phyloP scores from a whole-genome alignment of 805 yeast genomes.

The Millerago galiae region DNA sequence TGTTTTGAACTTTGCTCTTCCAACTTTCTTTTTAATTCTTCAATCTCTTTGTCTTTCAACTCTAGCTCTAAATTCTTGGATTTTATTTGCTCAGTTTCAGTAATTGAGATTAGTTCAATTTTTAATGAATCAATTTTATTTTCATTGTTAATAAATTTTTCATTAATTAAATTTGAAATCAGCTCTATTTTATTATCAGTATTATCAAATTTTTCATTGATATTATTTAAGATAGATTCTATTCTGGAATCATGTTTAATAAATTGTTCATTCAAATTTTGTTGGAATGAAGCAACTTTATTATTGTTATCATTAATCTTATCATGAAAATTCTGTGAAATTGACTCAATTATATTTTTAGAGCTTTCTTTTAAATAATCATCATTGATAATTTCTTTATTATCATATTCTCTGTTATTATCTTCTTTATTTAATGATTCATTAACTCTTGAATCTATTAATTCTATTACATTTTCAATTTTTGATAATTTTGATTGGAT shows the following conservation, averaged over 20 bases:
- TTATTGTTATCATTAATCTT: background rate
- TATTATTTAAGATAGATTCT: background rate
- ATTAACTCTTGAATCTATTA: background rate
- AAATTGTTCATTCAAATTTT: background rate
- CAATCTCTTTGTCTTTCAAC: constrained; percentile 14
- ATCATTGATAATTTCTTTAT: background rate
- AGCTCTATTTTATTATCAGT: background rate
- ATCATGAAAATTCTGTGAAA: background rate
- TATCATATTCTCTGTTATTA: too few relatives aligned
- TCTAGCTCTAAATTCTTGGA: background rate
- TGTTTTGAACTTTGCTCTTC: constrained; percentile 6
- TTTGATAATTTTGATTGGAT: background rate
- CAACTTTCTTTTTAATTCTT: constrained; percentile 8
- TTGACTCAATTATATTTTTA: background rate
- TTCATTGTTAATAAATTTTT: background rate
- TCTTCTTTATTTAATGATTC: background rate
- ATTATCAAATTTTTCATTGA: background rate
- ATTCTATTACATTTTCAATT: background rate
- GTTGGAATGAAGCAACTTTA: background rate
- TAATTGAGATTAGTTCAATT: background rate
- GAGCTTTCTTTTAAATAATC: background rate
- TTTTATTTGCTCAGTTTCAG: background rate
- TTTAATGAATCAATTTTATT: background rate
- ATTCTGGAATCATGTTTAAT: background rate
- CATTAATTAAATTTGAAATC: background rate